phyloP scores from a whole-genome alignment of 2,329 filamentous ascomycete species.

The Phaeophleospora eucalypticola region DNA sequence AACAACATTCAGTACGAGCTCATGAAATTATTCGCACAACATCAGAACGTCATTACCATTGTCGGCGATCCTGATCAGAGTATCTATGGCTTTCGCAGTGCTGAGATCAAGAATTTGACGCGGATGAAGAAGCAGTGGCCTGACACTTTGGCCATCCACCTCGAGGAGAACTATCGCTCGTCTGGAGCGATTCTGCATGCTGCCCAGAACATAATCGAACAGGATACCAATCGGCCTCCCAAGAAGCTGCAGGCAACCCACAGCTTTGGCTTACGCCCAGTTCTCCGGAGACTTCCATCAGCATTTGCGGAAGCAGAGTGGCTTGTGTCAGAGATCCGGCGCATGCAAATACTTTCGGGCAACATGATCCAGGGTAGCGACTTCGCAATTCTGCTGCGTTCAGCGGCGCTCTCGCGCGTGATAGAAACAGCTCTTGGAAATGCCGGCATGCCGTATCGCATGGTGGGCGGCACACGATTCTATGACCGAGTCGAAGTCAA shows the following conservation, averaged over 20 bases:
- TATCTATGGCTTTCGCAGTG: slow-evolving; percentile 93
- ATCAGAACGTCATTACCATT: slow-evolving; percentile 74
- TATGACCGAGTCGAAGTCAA: slow-evolving; percentile 91
- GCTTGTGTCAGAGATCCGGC: slow-evolving; percentile 79
- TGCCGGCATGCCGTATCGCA: slow-evolving; percentile 78
- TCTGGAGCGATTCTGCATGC: slow-evolving; percentile 77
- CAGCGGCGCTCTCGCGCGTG: slow-evolving; percentile 75
- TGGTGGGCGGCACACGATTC: slow-evolving; percentile 88
- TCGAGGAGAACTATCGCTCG: slow-evolving; percentile 94
- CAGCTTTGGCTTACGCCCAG: slow-evolving; percentile 71
- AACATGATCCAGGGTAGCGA: slow-evolving; percentile 70
- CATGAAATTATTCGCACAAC: slow-evolving; percentile 80
- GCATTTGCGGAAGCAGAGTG: slow-evolving; percentile 75
- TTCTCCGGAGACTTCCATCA: slow-evolving; percentile 69
- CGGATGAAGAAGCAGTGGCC: slow-evolving; percentile 73
- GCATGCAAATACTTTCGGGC: slow-evolving; percentile 67
- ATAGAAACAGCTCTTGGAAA: slow-evolving; percentile 79
- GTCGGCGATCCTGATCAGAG: slow-evolving; percentile 97
- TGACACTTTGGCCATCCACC: slow-evolving; percentile 72
- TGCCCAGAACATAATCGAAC: slow-evolving; percentile 82
- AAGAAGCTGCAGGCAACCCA: slow-evolving; percentile 80
- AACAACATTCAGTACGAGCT: slow-evolving; percentile 93
- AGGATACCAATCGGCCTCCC: slow-evolving; percentile 74
- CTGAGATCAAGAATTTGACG: slow-evolving; percentile 82
- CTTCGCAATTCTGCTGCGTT: slow-evolving; percentile 81